These are phyloP conservation scores for Tolypocladium nubicola DNA, from an alignment of 2,329 filamentous ascomycete species.

Conservation along the genomic window DNA sequence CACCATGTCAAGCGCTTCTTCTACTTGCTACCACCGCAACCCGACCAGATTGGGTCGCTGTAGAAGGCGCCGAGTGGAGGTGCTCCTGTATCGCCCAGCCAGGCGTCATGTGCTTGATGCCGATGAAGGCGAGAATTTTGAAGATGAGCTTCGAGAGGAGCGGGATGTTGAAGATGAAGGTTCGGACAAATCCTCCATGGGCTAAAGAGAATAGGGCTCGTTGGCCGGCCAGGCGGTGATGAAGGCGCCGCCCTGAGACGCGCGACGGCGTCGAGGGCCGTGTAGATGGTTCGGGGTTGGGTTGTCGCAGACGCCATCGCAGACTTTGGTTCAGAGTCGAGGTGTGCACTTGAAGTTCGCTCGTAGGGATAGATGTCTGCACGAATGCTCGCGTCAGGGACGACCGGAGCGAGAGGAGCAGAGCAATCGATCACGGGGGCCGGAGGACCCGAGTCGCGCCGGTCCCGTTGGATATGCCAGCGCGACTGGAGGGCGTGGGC, in stretches of 20 bases:
- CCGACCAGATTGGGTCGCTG: not conserved
- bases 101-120: not conserved
- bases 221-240: slow-evolving; percentile 17
- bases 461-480: not conserved
- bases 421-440: not conserved
- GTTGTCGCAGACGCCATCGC: not conserved
- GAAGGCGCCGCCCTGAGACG: slow-evolving; percentile 12
- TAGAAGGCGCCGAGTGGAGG: not conserved
- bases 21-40: not conserved
- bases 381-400: not conserved
- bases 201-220: slow-evolving; percentile 9
- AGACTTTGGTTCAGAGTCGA: not conserved
- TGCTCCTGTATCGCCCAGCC: not conserved
- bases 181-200: not conserved
- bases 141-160: not conserved
- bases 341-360: not conserved
- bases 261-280: slow-evolving; percentile 13
- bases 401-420: not conserved
- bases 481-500: not conserved
- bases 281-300: slow-evolving; percentile 7
- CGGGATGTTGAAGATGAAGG: not conserved
- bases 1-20: not conserved
- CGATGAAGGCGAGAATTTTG: not conserved
- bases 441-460: not conserved
- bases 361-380: not conserved